These are phyloP conservation scores for Mycena haematopus DNA, from an alignment of 768 basidiomycete genomes.

Conservation along the genomic window DNA sequence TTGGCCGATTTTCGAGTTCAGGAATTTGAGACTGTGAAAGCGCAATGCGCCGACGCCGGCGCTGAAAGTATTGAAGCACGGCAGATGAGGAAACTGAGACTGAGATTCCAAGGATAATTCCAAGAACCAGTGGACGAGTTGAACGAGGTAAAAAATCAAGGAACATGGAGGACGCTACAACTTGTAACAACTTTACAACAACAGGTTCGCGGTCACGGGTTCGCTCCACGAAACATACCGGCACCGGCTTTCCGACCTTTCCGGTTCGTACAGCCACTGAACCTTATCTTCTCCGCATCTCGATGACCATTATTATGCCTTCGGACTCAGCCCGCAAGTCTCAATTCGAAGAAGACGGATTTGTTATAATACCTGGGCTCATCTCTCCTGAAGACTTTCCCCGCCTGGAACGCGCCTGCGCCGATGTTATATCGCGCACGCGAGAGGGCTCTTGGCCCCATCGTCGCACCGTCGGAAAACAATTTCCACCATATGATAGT, in stretches of 20 bases:
- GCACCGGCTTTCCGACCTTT: too few relatives aligned
- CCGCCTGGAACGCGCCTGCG: constrained; percentile 56
- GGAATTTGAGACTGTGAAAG: constrained; percentile 32
- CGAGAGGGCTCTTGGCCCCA: constrained; percentile 68
- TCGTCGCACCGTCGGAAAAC: constrained; percentile 75
- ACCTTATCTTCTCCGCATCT: too few relatives aligned
- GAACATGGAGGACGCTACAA: constrained; percentile 1
- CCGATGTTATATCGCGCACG: constrained; percentile 56
- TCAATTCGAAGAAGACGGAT: constrained; percentile 68
- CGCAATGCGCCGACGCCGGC: constrained; percentile 52
- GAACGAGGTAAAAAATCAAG: constrained; percentile 15
- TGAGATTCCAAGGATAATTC: constrained; percentile 76
- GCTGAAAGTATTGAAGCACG: constrained; percentile 57
- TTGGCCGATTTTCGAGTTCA: constrained; percentile 56
- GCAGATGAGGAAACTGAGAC: constrained; percentile 78
- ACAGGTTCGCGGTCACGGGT: constrained; percentile 9
- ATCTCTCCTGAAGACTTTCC: constrained; percentile 47
- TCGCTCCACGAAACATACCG: background rate
- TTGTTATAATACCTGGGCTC: constrained; percentile 65
- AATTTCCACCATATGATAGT: constrained; percentile 76
- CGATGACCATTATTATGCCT: too few relatives aligned
- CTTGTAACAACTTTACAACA: too few relatives aligned
- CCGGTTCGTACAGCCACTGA: too few relatives aligned
- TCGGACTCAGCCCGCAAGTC: constrained; percentile 41
- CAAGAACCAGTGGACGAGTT: constrained; percentile 36